Conservation (phyloP, 257 asterid species). For the Nicotiana benthamiana region DNA sequence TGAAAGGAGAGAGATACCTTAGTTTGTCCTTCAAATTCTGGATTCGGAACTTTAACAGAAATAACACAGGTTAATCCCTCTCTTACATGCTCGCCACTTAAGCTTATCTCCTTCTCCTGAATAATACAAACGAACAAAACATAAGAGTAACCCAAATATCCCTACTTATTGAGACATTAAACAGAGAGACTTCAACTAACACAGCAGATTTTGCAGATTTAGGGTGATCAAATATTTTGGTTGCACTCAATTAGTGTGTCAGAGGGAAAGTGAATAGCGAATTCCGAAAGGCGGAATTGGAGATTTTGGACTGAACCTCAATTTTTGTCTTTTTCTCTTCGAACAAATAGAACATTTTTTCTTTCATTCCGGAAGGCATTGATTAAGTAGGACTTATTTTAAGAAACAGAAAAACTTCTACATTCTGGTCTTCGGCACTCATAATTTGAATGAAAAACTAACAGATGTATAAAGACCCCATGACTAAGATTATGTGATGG, state of each 20-base stretch:
- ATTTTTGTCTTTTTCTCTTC: background rate
- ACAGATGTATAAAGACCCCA: background rate
- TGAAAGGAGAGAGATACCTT: slow-evolving; percentile 40
- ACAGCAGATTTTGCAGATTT: background rate
- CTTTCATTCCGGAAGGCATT: background rate
- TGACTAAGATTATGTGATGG: background rate
- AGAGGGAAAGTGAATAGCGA: background rate
- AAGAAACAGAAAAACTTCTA: background rate
- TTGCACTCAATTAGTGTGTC: background rate
- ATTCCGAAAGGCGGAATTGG: background rate
- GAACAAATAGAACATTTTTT: background rate
- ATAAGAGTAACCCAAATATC: background rate
- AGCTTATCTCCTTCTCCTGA: slow-evolving; percentile 85
- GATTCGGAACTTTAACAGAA: slow-evolving; percentile 87
- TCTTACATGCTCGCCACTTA: slow-evolving; percentile 96
- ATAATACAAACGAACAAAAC: slow-evolving; percentile 11
- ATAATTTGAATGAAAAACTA: background rate
- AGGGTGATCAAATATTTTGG: background rate
- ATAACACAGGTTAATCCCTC: slow-evolving; percentile 95
- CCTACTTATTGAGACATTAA: background rate
- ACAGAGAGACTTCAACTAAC: background rate
- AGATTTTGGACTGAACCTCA: background rate
- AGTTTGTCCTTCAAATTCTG: slow-evolving; percentile 99
- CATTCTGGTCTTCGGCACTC: background rate
- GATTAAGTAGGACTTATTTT: background rate